Percentiles rank a stretch among this genome's conserved stretches.
Conservation (phyloP, 2,329 filamentous ascomycete genomes). For the Penicillium sp. region DNA sequence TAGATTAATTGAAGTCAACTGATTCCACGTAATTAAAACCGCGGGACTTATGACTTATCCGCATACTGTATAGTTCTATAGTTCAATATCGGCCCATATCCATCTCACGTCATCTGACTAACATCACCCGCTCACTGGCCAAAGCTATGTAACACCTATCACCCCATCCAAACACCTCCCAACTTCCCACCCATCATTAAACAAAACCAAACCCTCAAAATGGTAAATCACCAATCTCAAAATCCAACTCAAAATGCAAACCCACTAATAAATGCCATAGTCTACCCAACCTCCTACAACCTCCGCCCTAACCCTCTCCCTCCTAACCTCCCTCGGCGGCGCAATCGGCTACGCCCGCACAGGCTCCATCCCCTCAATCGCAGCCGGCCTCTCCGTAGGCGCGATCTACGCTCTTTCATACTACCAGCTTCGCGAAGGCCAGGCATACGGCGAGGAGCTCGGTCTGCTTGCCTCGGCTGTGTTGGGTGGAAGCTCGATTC, state of each 20-base stretch:
- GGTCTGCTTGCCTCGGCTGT: conserved; percentile 85
- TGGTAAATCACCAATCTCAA: conserved; percentile 19
- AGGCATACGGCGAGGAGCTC: conserved; percentile 82
- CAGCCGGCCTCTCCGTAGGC: conserved; percentile 81
- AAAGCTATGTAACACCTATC: neutral
- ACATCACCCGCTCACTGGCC: neutral
- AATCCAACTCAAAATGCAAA: conserved; percentile 18
- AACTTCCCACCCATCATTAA: neutral
- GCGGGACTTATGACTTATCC: too few relatives aligned
- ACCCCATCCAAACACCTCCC: neutral
- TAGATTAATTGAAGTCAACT: neutral
- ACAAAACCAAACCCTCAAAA: conserved; percentile 10
- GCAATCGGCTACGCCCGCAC: conserved; percentile 83
- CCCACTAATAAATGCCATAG: neutral
- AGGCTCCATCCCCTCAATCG: conserved; percentile 80
- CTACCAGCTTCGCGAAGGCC: conserved; percentile 71
- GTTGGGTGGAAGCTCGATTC: conserved; percentile 79
- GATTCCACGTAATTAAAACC: neutral
- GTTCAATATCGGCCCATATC: neutral
- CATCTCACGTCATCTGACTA: neutral
- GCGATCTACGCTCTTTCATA: conserved; percentile 75
- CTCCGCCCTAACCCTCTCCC: conserved; percentile 75
- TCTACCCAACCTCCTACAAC: conserved; percentile 32
- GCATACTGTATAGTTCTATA: neutral
- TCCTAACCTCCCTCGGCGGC: conserved; percentile 82